Evolutionary conservation across 2,329 filamentous ascomycete genomes (phyloP), one percentile per base, ranked within the genome.

Genomic region (Colletotrichum liaoningense): DNA sequence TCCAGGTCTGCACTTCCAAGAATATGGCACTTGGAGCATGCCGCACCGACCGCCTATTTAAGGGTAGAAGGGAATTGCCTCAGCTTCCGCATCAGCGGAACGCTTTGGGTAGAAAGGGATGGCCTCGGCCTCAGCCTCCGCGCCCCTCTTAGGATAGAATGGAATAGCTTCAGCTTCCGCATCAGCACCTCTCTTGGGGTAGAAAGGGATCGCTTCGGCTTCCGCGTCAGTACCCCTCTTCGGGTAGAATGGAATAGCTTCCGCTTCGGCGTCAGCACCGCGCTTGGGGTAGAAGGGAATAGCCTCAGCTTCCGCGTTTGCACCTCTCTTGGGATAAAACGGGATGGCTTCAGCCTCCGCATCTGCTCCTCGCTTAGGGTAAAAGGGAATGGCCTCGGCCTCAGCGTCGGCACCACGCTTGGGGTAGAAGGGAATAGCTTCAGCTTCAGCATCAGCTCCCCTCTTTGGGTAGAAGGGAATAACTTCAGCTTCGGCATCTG

Each of bases 81-180:
- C 66, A 2, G 66, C 66, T 3, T 65, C 38, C 0, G 67, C 54
- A 4, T 69, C 28, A 0, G 67, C 35, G 0, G 22, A 38, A 0
- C 67, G 7, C 11, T 69, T 65, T 1, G 67, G 58, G 19, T 69
- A 69, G 8, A 69, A 69, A 0, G 58, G 57, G 2, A 69, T 55
- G 1, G 33, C 57, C 19, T 69, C 66, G 5, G 66, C 66, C 19
- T 69, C 58, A 1, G 66, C 57, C 33, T 28, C 42, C 1, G 26
- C 56, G 12, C 19, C 58, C 7, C 66, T 14, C 11, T 63, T 69
- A 1, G 66, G 66, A 24, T 69, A 69, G 6, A 69, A 69, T 0
- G 58, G 58, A 2, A 69, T 69, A 1, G 66, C 66, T 4, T 69
- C 66, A 1, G 67, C 55, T 2, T 70, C 67, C 1, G 67, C 54